Evolutionary conservation across 345 rosid species (phyloP), one percentile per base, ranked within the genome.

Genomic region (Isatis tinctoria): DNA sequence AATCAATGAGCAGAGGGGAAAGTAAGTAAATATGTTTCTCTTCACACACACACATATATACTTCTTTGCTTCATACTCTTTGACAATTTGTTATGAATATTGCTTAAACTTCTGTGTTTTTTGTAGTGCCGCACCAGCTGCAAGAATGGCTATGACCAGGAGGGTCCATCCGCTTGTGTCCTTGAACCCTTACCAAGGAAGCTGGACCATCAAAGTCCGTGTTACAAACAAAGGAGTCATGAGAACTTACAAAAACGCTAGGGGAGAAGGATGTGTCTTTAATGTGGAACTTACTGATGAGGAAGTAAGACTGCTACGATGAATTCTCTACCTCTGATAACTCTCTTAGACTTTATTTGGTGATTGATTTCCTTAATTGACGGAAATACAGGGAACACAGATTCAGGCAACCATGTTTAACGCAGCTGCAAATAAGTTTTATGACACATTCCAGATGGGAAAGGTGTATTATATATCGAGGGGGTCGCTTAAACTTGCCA

Each of bases 331-430:
- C 8, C 3, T 52, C 10, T 69, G n/a, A 52, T 43, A 3, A 16
- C 12, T 43, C 33, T 32, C 6, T 62, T 61, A 4, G 30, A 22
- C 3, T 16, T 20, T 22, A 44, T 54, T 17, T 36, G 51, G 36
- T 35, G 27, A 47, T 37, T 68, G 10, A 27, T 45, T 64, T 11
- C n/a, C 0, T 60, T 73, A 13, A 1, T 53, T 40, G 0, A 5
- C 62, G 60, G 28, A 43, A 65, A 13, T 79, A 43, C 69, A 94
- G 98, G 98, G 98, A 66, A 92, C 98, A 5, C 97, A 95, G 73
- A 95, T 95, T 66, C 97, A 90, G 82, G 94, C 98, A 11, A 95
- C 99, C 6, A 95, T 95, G 99, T 95, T 95, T 66, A 95, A 95
- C 39, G 87, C 83, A 44, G 97, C 97, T 74, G 99, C 98, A 3